Base-by-base conservation (phyloP, 2,329 filamentous ascomycete species). In the Emmonsia crescens region DNA sequence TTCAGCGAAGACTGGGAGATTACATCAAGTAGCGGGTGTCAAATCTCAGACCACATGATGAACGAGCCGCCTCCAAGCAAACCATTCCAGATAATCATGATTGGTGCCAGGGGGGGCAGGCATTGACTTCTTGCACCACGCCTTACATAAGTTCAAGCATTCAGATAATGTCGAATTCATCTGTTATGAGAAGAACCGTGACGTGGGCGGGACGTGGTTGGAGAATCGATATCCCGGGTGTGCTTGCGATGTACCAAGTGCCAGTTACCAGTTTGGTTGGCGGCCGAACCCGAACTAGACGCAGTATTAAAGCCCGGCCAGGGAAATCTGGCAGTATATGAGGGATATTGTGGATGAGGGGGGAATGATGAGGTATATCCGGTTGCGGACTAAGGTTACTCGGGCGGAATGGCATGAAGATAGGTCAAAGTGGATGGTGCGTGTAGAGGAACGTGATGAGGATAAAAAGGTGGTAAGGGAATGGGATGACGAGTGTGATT, bases 201-300 rank as follows among this genome's bases (percentile, higher is more conserved):
- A 72, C 40, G 64, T 75, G 42, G 73, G 72, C 4, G 74, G 72
- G n/a, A 71, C 73, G 48, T 75, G 73, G 74, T 68, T 69, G 36
- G 71, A 73, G 52, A 74, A 73, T 60, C 64, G 67, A 55, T 88
- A 88, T 64, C 85, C 85, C 0, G 86, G 85, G 1, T 84, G 87
- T 0, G 76, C 84, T 49, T 89, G 87, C 66, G 86, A 89, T 69
- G 83, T 89, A 16, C 85, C 87, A 0, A 82, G 85, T 0, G 85
- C 88, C 69, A 85, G 86, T 24, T 90, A 90, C 67, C 86, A 89
- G 68, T 82, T 82, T 8, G 85, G 83, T 0, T 89, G 89, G 70
- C 78, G 79, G 6, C 85, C 86, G 0, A 89, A 89, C 61, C 82
- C 80, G 0, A 78, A 88, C 65, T 91, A 88, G 88, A 80, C 80